Conservation (phyloP, 768 basidiomycete species). For the Collybia sordida region DNA sequence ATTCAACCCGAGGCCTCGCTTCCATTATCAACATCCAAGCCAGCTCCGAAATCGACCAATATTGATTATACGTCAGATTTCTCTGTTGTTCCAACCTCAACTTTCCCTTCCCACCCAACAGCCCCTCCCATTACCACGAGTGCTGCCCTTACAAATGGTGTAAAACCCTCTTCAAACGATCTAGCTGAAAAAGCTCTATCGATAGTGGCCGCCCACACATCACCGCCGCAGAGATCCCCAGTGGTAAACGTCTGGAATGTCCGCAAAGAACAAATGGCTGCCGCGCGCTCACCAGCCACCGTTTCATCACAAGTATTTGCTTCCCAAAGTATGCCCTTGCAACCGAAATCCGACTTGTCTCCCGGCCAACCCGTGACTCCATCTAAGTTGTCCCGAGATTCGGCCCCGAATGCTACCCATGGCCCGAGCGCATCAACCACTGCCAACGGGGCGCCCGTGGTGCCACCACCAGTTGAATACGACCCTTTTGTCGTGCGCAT, state of each 20-base stretch:
- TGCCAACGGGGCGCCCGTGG: slow-evolving; percentile 6
- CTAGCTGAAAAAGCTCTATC: slow-evolving; percentile 16
- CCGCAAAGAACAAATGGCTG: slow-evolving; percentile 26
- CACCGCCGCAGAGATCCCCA: slow-evolving; percentile 14
- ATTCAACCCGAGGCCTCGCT: slow-evolving; percentile 4
- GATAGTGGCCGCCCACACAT: slow-evolving; percentile 16
- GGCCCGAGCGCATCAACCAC: slow-evolving; percentile 9
- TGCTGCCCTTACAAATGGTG: neutral
- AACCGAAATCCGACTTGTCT: neutral
- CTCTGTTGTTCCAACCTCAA: slow-evolving; percentile 6
- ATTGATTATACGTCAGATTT: slow-evolving; percentile 2
- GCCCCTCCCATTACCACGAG: slow-evolving; percentile 2
- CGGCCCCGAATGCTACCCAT: slow-evolving; percentile 12
- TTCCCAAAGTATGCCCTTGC: slow-evolving; percentile 1
- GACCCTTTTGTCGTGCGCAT: slow-evolving; percentile 48
- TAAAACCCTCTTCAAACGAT: slow-evolving; percentile 11
- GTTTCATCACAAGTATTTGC: neutral
- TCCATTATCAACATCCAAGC: slow-evolving; percentile 1
- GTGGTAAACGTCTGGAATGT: slow-evolving; percentile 29
- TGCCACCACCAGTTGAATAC: slow-evolving; percentile 19
- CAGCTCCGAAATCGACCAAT: slow-evolving; percentile 4
- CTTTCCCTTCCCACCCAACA: neutral
- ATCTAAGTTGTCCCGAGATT: neutral
- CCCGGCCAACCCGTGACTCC: neutral
- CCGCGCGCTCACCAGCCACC: slow-evolving; percentile 14